Evolutionary conservation across 148 eudicot species (phyloP).

Genomic region (Silene conica): DNA sequence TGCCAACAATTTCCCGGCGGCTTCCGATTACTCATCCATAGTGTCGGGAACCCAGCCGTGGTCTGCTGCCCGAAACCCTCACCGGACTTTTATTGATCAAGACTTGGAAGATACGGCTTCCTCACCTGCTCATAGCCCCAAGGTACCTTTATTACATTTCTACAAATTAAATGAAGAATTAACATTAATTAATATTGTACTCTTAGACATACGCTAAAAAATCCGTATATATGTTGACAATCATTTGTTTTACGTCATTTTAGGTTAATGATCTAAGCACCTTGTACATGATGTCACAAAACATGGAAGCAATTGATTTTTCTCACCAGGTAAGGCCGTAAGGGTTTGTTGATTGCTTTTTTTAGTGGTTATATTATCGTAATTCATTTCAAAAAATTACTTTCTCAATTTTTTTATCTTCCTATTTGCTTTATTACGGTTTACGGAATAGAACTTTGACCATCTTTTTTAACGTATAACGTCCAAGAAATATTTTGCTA

Average conservation of each 20-base stretch:
- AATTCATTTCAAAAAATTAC: no score
- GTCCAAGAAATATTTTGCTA: no score
- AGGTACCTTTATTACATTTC: slow-evolving; percentile 12
- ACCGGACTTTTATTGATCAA: slow-evolving; percentile 23
- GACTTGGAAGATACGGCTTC: slow-evolving; percentile 42
- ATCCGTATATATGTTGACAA: no score
- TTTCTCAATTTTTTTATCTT: no score
- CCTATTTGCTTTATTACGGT: no score
- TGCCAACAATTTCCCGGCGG: neutral
- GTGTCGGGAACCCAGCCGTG: neutral
- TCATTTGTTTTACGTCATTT: neutral
- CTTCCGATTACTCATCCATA: slow-evolving; percentile 10
- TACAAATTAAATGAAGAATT: no score
- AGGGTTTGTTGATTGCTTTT: neutral
- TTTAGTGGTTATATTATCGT: no score
- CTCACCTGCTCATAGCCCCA: slow-evolving; percentile 34
- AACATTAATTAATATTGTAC: no score
- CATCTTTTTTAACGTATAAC: no score
- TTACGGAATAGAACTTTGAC: no score
- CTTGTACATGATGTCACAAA: slow-evolving; percentile 21
- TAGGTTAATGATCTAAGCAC: slow-evolving; percentile 14
- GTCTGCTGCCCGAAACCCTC: neutral
- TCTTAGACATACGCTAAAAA: no score
- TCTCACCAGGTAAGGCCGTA: slow-evolving; percentile 17
- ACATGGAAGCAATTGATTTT: neutral